These are phyloP conservation scores for Dichotomocladium elegans DNA, from an alignment of 371 early-diverging fungal genomes.

Conservation along the genomic window DNA sequence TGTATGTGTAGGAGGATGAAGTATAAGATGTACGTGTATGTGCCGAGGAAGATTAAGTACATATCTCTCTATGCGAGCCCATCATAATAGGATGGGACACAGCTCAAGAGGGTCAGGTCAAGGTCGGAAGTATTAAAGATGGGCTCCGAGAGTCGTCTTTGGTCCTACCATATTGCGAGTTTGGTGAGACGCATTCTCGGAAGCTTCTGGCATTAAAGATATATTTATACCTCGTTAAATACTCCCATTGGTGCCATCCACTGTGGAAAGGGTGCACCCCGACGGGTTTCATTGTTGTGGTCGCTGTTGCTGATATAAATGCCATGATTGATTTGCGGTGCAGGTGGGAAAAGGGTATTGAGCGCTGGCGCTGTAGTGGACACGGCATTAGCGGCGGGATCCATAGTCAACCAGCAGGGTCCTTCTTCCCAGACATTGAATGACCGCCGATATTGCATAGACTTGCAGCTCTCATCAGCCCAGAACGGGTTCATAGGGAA, in stretches of 20 bases:
- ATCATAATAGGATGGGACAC: background rate
- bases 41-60: too few species aligned
- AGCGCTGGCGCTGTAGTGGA: background rate
- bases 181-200: background rate
- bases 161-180: background rate
- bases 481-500: slow-evolving; percentile 1
- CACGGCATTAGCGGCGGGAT: background rate
- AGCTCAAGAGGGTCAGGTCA: background rate
- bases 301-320: too few species aligned
- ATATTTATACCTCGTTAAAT: too few species aligned
- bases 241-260: too few species aligned
- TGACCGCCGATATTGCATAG: background rate
- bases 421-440: background rate
- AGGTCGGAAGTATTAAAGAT: background rate
- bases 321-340: background rate
- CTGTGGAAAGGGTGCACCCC: too few species aligned
- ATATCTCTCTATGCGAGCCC: too few species aligned
- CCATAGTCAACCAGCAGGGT: background rate
- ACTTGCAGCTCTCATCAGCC: background rate
- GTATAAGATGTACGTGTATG: too few species aligned
- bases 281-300: background rate
- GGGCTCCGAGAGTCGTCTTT: slow-evolving; percentile 4
- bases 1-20: too few species aligned
- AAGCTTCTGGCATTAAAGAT: background rate
- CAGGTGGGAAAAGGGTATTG: background rate